A percentile compares a stretch with the other conserved stretches of the same genome.
These are phyloP conservation scores for Didymella glomerata DNA, from an alignment of 2,329 filamentous ascomycete species.

Conservation along the genomic window DNA sequence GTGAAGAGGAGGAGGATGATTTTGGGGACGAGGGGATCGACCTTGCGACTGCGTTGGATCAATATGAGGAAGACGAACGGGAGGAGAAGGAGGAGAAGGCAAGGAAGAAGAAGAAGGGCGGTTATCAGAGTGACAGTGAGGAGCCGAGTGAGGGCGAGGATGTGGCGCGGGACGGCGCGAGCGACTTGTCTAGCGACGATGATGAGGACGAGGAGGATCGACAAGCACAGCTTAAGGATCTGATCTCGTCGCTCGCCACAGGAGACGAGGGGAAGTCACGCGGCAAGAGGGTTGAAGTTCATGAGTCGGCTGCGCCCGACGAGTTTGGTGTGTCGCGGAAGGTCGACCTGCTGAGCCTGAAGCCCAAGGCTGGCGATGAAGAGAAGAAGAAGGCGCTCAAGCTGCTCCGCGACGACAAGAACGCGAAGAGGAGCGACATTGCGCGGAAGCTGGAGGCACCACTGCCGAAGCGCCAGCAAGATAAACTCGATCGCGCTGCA, in stretches of 20 bases:
- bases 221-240: conserved; percentile 70
- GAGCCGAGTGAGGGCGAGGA: conserved; percentile 58
- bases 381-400: conserved; percentile 82
- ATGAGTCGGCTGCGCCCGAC: conserved; percentile 69
- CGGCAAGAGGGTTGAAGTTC: conserved; percentile 53
- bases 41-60: conserved; percentile 68
- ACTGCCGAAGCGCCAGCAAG: conserved; percentile 84
- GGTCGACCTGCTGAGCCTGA: conserved; percentile 77
- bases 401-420: conserved; percentile 71
- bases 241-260: conserved; percentile 71
- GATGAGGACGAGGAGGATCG: conserved; percentile 59
- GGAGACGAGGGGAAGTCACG: conserved; percentile 49
- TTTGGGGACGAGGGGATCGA: conserved; percentile 71
- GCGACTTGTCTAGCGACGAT: conserved; percentile 58
- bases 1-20: conserved; percentile 60
- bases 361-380: conserved; percentile 76
- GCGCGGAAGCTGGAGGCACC: conserved; percentile 81
- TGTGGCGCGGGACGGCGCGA: conserved; percentile 57
- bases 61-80: conserved; percentile 50
- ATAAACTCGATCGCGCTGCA: conserved; percentile 78
- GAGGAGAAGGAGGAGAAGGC: conserved; percentile 37
- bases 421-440: conserved; percentile 63
- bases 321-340: conserved; percentile 70
- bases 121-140: conserved; percentile 62
- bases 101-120: conserved; percentile 50